Base-by-base conservation (phyloP, 352 stramenopile species). In the Phytophthora ramorum region DNA sequence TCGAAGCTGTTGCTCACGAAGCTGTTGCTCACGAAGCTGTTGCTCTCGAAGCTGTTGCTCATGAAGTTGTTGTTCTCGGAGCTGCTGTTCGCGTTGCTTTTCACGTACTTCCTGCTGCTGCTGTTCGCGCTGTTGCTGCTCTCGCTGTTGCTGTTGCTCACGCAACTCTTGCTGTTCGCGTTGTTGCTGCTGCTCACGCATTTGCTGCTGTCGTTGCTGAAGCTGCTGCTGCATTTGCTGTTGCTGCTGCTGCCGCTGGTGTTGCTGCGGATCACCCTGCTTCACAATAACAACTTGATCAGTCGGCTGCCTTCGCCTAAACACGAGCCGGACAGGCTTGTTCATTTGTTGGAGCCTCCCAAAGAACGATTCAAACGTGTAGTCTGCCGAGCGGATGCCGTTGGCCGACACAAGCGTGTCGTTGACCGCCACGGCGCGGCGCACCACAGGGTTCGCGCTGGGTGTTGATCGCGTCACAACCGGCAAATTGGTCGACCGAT, bases 321-420 rank as follows among this genome's bases (percentile, higher is more conserved):
- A 95, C 20, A 91, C 78, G 4, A 96, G 67, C 17, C 76, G 77
- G 7, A 96, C 87, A 3, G 88, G 88, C 52, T 96, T 96, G 52
- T 85, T 89, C 86, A 94, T 92, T 24, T 96, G 82, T 49, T 95
- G 86, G 4, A 96, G 65, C 3, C 83, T 68, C 20, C 78, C 78
- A 57, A 96, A 96, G 53, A 96, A 96, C 3, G 82, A 75, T 51
- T 92, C 83, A 20, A 96, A 96, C 53, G 80, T 79, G 55, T 86
- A 91, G 32, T 93, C 82, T 1, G 70, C 69, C 3, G 86, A 93
- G 28, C 76, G 71, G 19, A 96, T 75, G 19, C 76, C 75, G 50
- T 96, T 96, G 0, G 88, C 88, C 3, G 83, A 90, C 20, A 96
- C 64, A 6, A 96, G 76, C 22, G 84, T 91, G 58, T 96, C 88